Evolutionary conservation across 352 stramenopile genomes (phyloP), one percentile per base, ranked within the genome.

Genomic region (Plasmopara viticola): DNA sequence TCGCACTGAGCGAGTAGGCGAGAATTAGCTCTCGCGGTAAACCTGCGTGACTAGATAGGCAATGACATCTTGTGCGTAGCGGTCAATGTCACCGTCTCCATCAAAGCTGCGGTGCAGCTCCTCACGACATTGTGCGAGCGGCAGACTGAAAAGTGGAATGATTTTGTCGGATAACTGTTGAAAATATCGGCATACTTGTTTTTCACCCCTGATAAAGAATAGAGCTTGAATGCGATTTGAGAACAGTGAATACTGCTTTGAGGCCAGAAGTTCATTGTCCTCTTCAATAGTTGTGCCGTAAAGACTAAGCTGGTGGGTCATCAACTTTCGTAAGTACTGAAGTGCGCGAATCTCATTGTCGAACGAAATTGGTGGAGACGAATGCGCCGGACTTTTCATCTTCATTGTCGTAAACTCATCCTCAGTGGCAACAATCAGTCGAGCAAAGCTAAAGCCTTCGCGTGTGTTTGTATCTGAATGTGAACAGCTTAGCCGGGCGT

Each of bases 151-250:
- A n/a, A 95, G 65, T 51, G 83, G 78, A 41, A 87, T 80, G 38
- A 91, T 74, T 54, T 86, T 85, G 65, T 94, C 80, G 33, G 83
- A 83, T 42, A 95, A 72, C 51, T 74, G 56, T 55, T 90, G 76
- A 58, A 86, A 94, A 55, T 91, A 84, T 42, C 70, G 65, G 45
- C 81, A 95, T 42, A 95, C 82, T 58, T 93, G 74, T 48, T 96
- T 96, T 56, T 96, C 86, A 9, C 86, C 86, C 12, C 81, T 78
- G 51, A 96, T 89, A 55, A 95, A 92, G 59, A 92, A 90, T 35
- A 95, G 67, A 54, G 83, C 83, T 48, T 95, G 83, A 51, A 91
- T 87, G 51, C 82, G 72, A 73, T 96, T 96, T 34, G 82, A 94
- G 60, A 90, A 90, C 41, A 90, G 57, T 44, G 75, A 71, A 57